phyloP scores from a whole-genome alignment of 192 early-diverging fungal species.

The Coemansia sp. region DNA sequence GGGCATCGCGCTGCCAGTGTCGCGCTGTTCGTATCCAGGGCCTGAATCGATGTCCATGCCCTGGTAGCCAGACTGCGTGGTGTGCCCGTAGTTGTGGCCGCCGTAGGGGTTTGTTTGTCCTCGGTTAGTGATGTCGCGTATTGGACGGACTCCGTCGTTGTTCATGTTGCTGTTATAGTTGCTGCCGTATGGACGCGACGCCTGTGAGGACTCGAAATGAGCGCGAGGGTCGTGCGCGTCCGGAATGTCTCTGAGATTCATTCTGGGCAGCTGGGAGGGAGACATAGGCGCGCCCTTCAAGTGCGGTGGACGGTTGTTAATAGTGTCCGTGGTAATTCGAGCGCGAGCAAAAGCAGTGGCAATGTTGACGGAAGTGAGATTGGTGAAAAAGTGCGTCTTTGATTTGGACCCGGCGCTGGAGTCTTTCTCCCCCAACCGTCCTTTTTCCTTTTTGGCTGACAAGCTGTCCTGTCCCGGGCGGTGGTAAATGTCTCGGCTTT shows the following conservation, averaged over 20 bases:
- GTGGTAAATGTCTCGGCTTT: slow-evolving; percentile 51
- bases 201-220: slow-evolving; percentile 36
- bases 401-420: slow-evolving; percentile 4
- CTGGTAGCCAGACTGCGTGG: slow-evolving; percentile 23
- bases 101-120: neutral
- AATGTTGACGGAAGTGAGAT: slow-evolving; percentile 57
- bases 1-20: slow-evolving; percentile 12
- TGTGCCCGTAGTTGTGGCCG: neutral
- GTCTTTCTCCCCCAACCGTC: slow-evolving; percentile 12
- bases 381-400: slow-evolving; percentile 34
- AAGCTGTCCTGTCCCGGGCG: slow-evolving; percentile 49
- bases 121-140: slow-evolving; percentile 37
- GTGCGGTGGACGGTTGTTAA: slow-evolving; percentile 41
- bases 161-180: neutral
- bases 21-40: slow-evolving; percentile 6
- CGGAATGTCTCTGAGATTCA: slow-evolving; percentile 36
- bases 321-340: slow-evolving; percentile 50
- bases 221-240: slow-evolving; percentile 27
- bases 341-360: slow-evolving; percentile 58
- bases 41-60: slow-evolving; percentile 33
- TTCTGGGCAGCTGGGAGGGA: slow-evolving; percentile 46
- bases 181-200: slow-evolving; percentile 25
- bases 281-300: slow-evolving; percentile 54
- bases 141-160: slow-evolving; percentile 17
- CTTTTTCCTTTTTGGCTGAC: slow-evolving; percentile 46